These are phyloP conservation scores for Linum lewisii DNA, from an alignment of 345 rosid genomes.

Conservation along the genomic window DNA sequence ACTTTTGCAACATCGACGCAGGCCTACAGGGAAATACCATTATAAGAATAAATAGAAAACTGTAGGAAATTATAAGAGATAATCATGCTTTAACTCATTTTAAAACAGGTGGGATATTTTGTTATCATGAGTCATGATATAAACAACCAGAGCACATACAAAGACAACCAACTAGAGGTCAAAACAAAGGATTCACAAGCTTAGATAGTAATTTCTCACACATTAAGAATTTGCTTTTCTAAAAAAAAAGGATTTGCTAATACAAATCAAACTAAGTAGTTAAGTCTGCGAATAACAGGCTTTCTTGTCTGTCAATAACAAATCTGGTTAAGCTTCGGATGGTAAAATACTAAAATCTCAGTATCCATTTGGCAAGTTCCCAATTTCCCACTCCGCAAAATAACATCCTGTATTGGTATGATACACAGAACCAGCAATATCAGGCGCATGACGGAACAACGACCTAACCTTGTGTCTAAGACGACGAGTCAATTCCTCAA, in stretches of 20 bases:
- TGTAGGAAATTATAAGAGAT: background rate
- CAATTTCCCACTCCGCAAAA: background rate
- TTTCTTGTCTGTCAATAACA: background rate
- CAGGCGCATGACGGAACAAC: too few relatives aligned
- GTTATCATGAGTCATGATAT: background rate
- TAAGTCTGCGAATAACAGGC: too few relatives aligned
- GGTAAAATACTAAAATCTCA: background rate
- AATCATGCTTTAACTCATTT: background rate
- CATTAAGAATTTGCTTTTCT: too few relatives aligned
- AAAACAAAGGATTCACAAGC: too few relatives aligned
- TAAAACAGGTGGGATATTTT: background rate
- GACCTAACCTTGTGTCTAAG: conserved; percentile 77
- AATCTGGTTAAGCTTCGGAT: background rate
- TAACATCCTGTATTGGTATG: background rate
- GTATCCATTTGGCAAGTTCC: background rate
- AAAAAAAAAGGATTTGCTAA: too few relatives aligned
- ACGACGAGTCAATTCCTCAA: conserved; percentile 57
- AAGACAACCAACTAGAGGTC: background rate
- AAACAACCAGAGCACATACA: too few relatives aligned
- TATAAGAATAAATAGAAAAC: background rate
- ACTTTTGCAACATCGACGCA: conserved; percentile 56
- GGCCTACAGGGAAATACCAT: conserved; percentile 6
- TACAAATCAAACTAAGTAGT: background rate
- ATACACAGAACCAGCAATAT: background rate
- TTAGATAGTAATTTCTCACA: background rate